Percentiles rank a stretch among this genome's conserved stretches.
Conservation (phyloP, 2,329 filamentous ascomycete genomes). For the Monilinia fructigena region DNA sequence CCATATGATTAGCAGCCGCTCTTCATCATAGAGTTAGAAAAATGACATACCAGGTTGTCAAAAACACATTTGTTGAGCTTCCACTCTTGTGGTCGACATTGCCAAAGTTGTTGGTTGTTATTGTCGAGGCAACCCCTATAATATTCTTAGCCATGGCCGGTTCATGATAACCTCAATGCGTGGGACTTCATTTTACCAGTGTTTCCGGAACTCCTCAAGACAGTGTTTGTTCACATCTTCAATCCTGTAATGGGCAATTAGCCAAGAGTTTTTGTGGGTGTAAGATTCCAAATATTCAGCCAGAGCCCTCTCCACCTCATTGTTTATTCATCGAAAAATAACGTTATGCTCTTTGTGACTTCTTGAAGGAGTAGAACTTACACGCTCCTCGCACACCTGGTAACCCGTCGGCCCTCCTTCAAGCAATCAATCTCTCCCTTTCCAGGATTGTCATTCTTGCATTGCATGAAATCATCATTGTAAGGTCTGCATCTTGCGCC, state of each 20-base stretch:
- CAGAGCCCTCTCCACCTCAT: background rate
- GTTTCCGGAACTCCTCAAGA: slow-evolving; percentile 82
- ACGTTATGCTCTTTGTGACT: too few species aligned
- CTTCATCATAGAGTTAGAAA: background rate
- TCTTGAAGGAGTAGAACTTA: slow-evolving; percentile 52
- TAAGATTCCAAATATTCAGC: background rate
- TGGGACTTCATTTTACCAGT: slow-evolving; percentile 54
- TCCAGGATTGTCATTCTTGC: slow-evolving; percentile 92
- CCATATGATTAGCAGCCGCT: background rate
- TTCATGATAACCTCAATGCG: background rate
- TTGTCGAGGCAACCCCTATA: slow-evolving; percentile 81
- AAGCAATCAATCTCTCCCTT: slow-evolving; percentile 91
- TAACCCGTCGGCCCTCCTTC: slow-evolving; percentile 95
- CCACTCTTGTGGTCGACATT: slow-evolving; percentile 86
- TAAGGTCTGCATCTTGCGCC: slow-evolving; percentile 90
- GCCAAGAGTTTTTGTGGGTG: slow-evolving; percentile 12
- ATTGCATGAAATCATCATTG: slow-evolving; percentile 99
- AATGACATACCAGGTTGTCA: slow-evolving; percentile 78
- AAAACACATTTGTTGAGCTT: slow-evolving; percentile 93
- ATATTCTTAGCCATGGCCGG: background rate
- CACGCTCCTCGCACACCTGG: slow-evolving; percentile 94
- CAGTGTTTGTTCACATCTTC: slow-evolving; percentile 96
- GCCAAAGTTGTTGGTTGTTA: slow-evolving; percentile 97
- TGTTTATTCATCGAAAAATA: slow-evolving; percentile 25
- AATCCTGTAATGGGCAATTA: slow-evolving; percentile 55